phyloP scores from a whole-genome alignment of 257 asterid genomes.

The Fraxinus americana region DNA sequence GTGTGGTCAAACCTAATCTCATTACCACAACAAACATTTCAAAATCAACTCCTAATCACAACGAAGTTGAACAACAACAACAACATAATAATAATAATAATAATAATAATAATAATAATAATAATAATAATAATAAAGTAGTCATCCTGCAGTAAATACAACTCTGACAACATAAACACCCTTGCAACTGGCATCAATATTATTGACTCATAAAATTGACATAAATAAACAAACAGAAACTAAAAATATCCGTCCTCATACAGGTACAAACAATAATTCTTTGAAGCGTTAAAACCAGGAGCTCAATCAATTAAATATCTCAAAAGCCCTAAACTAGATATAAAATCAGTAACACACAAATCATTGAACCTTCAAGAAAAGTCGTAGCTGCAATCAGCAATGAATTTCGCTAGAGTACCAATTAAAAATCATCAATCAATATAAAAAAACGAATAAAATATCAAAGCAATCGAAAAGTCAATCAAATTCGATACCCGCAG shows the following conservation, averaged over 20 bases:
- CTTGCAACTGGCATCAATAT: neutral
- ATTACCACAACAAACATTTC: neutral
- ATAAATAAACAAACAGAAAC: neutral
- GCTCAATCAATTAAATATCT: neutral
- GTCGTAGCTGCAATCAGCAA: neutral
- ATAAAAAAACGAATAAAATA: neutral
- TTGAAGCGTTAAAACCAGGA: neutral
- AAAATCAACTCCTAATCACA: neutral
- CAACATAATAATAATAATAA: too few relatives aligned
- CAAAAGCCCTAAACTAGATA: slow-evolving; percentile 3
- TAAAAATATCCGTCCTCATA: neutral
- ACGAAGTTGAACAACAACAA: neutral
- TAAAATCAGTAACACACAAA: neutral
- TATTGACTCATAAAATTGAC: neutral
- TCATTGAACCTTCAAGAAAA: neutral
- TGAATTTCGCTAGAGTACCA: neutral
- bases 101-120: too few relatives aligned
- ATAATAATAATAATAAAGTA: too few relatives aligned
- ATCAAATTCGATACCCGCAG: neutral
- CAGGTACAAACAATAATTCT: neutral
- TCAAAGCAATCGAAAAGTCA: slow-evolving; percentile 1
- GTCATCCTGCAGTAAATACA: neutral
- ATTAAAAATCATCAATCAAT: neutral
- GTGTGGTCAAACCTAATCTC: neutral
- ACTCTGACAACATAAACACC: neutral